Conservation (phyloP, 1,284 basidiomycete genomes). For the Sutorius eximius region DNA sequence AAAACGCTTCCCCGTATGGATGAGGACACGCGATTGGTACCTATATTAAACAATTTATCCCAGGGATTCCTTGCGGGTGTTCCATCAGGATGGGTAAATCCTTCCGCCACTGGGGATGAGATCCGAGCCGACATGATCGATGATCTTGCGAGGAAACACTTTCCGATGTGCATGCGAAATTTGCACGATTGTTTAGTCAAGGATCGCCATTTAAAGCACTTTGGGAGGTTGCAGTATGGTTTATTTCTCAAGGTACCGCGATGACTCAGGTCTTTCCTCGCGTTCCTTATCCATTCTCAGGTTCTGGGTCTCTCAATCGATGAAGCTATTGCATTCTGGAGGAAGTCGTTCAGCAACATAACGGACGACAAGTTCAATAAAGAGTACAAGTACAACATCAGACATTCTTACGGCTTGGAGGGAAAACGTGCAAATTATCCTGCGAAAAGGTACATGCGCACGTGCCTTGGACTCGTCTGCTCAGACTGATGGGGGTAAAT, state of each 20-base stretch:
- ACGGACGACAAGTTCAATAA: conserved; percentile 98
- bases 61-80: conserved; percentile 93
- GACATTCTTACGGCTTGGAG: conserved; percentile 94
- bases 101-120: conserved; percentile 57
- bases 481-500: neutral
- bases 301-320: conserved; percentile 93
- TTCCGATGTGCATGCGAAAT: conserved; percentile 95
- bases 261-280: neutral
- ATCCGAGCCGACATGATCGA: conserved; percentile 96
- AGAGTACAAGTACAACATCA: conserved; percentile 96
- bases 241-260: conserved; percentile 87
- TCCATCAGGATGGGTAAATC: conserved; percentile 73
- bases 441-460: conserved; percentile 71
- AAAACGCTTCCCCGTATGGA: conserved; percentile 91
- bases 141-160: conserved; percentile 84
- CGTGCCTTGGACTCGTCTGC: neutral
- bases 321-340: conserved; percentile 94
- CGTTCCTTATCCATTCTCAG: conserved; percentile 41
- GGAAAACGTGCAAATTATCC: conserved; percentile 94
- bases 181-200: conserved; percentile 78
- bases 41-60: conserved; percentile 90
- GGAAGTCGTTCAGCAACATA: conserved; percentile 78
- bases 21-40: conserved; percentile 90
- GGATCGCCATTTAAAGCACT: conserved; percentile 91
- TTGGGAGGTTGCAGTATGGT: conserved; percentile 88